These are phyloP conservation scores for Porcisia hertigi DNA, from an alignment of 208 protist species.

Conservation along the genomic window DNA sequence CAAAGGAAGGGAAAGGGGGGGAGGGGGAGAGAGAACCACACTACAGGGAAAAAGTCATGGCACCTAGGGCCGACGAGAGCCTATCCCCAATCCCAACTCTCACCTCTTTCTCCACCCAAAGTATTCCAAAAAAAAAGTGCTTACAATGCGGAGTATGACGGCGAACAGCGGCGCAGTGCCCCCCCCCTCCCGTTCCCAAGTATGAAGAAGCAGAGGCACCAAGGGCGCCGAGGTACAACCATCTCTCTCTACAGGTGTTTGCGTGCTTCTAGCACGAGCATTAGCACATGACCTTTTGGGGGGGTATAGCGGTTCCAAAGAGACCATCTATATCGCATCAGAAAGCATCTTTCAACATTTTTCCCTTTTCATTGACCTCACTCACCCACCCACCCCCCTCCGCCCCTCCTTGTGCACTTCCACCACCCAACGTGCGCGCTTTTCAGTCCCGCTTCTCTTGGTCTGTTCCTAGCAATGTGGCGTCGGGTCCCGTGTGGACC, in stretches of 20 bases:
- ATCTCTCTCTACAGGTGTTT: not conserved
- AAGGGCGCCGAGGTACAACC: not conserved
- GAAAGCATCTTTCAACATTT: no score
- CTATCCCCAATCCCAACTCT: not conserved
- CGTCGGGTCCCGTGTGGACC: not conserved
- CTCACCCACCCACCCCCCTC: not conserved
- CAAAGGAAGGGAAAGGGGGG: not conserved
- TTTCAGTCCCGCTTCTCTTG: not conserved
- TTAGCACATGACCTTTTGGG: not conserved
- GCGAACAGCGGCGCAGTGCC: not conserved
- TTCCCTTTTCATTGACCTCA: not conserved
- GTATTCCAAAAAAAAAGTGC: not conserved
- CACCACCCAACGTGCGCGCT: not conserved
- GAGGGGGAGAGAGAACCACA: no score
- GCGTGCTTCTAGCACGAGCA: not conserved
- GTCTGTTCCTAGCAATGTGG: not conserved
- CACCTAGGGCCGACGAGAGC: not conserved
- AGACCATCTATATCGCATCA: not conserved
- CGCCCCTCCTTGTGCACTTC: not conserved
- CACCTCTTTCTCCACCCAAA: not conserved
- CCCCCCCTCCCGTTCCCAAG: not conserved
- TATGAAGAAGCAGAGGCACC: not conserved
- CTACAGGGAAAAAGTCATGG: not conserved
- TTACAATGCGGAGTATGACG: not conserved
- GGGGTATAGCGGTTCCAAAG: no score